These are phyloP conservation scores for Ogataea corticis DNA, from an alignment of 805 yeast genomes.

Conservation along the genomic window DNA sequence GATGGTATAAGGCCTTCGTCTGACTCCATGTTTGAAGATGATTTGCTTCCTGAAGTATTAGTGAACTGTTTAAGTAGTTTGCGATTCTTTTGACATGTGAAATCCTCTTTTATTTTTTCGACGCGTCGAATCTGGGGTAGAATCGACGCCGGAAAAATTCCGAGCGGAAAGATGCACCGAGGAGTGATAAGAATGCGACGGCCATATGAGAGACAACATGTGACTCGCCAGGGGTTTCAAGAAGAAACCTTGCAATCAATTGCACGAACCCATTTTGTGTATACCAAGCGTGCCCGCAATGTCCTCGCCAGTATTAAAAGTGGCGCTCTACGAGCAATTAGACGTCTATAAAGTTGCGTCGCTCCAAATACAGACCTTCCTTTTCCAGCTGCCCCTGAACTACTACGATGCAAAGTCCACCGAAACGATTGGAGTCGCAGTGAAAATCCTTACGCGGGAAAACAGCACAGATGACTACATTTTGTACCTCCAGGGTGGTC, in stretches of 20 bases:
- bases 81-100: not conserved
- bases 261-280: too few species aligned
- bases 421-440: constrained; percentile 19
- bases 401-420: constrained; percentile 13
- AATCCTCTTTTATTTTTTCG: not conserved
- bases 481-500: constrained; percentile 54
- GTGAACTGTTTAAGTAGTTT: too few species aligned
- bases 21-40: not conserved
- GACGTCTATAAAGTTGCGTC: constrained; percentile 22
- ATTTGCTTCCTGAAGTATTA: too few species aligned
- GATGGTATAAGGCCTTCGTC: too few species aligned
- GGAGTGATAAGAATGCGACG: too few species aligned
- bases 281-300: too few species aligned
- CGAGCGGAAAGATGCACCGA: too few species aligned
- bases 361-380: constrained; percentile 23
- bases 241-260: too few species aligned
- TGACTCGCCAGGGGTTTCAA: too few species aligned
- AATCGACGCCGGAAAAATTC: constrained; percentile 1
- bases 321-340: not conserved
- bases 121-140: constrained; percentile 10
- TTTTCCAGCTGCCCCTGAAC: constrained; percentile 31
- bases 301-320: not conserved
- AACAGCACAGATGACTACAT: constrained; percentile 18
- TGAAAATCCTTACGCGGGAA: constrained; percentile 23
- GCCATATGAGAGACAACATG: not conserved